phyloP scores from a whole-genome alignment of 768 basidiomycete genomes.

The Leucocoprinus sp. region DNA sequence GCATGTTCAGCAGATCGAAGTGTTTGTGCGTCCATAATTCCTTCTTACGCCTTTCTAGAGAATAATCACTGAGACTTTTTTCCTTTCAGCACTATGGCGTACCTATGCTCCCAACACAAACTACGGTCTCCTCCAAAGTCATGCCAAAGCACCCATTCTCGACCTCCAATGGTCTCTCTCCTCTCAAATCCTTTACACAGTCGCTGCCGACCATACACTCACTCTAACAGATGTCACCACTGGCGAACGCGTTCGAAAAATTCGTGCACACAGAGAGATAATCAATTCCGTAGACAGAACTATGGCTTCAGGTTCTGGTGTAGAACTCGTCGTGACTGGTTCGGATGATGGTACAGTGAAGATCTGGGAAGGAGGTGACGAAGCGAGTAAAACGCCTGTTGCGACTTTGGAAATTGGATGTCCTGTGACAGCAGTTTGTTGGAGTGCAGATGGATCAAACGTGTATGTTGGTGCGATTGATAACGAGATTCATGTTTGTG shows the following conservation, averaged over 20 bases:
- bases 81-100: slow-evolving; percentile 72
- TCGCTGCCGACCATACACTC: slow-evolving; percentile 85
- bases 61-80: not conserved
- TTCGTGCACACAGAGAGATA: slow-evolving; percentile 85
- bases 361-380: slow-evolving; percentile 85
- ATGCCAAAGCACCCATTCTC: slow-evolving; percentile 86
- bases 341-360: slow-evolving; percentile 90
- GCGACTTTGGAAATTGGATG: slow-evolving; percentile 80
- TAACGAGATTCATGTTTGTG: slow-evolving; percentile 89
- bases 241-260: slow-evolving; percentile 72
- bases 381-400: slow-evolving; percentile 62
- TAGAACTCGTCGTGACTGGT: slow-evolving; percentile 80
- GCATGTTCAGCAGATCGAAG: slow-evolving; percentile 86
- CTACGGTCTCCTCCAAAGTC: slow-evolving; percentile 75
- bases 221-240: slow-evolving; percentile 72
- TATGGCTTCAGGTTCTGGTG: slow-evolving; percentile 73
- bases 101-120: slow-evolving; percentile 91
- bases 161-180: slow-evolving; percentile 87
- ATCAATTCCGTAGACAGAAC: slow-evolving; percentile 87
- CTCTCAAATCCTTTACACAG: slow-evolving; percentile 68
- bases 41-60: no score
- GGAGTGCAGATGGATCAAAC: slow-evolving; percentile 85
- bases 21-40: slow-evolving; percentile 57
- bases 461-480: slow-evolving; percentile 91
- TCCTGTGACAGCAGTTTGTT: slow-evolving; percentile 87